These are phyloP conservation scores for Microdochium trichocladiopsis DNA, from an alignment of 2,329 filamentous ascomycete species.

Conservation along the genomic window DNA sequence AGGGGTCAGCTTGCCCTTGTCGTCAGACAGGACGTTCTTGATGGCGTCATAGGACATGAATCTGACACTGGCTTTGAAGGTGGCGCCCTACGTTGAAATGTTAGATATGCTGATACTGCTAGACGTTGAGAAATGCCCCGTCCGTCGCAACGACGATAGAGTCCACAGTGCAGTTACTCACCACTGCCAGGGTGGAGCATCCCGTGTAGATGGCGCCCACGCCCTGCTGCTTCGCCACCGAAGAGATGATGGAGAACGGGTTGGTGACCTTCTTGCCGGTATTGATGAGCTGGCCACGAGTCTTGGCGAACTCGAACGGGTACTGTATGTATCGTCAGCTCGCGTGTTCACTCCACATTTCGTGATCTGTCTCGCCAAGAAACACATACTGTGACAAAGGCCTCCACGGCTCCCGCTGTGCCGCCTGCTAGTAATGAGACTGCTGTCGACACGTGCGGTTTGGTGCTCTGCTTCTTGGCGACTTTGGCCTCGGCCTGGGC, in stretches of 20 bases:
- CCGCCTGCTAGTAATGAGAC: slow-evolving; percentile 43
- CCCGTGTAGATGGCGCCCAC: slow-evolving; percentile 52
- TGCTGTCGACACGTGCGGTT: slow-evolving; percentile 17
- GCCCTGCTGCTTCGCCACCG: slow-evolving; percentile 50
- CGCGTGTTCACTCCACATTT: neutral
- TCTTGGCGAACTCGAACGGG: slow-evolving; percentile 60
- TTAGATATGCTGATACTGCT: too few relatives aligned
- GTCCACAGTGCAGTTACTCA: slow-evolving; percentile 3
- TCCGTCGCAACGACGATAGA: too few relatives aligned
- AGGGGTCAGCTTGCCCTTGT: slow-evolving; percentile 49
- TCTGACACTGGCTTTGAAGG: slow-evolving; percentile 58
- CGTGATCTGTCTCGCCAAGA: neutral
- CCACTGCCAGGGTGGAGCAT: slow-evolving; percentile 43
- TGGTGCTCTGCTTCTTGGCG: slow-evolving; percentile 15
- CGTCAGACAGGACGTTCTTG: slow-evolving; percentile 47
- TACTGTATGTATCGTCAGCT: slow-evolving; percentile 27
- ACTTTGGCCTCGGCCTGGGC: slow-evolving; percentile 11
- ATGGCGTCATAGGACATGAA: slow-evolving; percentile 62
- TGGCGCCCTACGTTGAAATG: slow-evolving; percentile 33
- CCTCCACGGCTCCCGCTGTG: slow-evolving; percentile 45
- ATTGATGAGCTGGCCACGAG: slow-evolving; percentile 41
- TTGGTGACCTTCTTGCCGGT: slow-evolving; percentile 30
- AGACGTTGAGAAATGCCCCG: too few relatives aligned
- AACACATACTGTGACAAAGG: slow-evolving; percentile 33
- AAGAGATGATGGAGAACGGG: slow-evolving; percentile 45